phyloP scores from a whole-genome alignment of 352 stramenopile species.

The Thraustotheca clavata region DNA sequence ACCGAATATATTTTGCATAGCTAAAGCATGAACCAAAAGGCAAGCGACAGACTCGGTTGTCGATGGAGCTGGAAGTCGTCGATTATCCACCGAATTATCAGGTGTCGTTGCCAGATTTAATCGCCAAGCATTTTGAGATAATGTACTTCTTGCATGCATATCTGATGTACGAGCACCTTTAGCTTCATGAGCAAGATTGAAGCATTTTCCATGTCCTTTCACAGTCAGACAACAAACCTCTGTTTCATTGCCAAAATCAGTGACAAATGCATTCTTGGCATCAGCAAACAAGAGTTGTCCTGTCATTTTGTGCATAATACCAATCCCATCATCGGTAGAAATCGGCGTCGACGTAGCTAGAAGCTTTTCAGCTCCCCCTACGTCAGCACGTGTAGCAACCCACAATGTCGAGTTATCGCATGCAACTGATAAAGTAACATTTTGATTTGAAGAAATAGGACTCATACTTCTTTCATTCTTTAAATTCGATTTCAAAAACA shows the following conservation, averaged over 20 bases:
- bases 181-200: conserved; percentile 56
- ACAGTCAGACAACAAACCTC: conserved; percentile 44
- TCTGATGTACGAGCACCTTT: conserved; percentile 52
- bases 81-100: conserved; percentile 18
- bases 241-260: conserved; percentile 74
- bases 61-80: background rate
- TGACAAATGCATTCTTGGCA: conserved; percentile 50
- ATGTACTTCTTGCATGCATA: conserved; percentile 42
- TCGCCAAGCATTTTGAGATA: conserved; percentile 53
- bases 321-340: conserved; percentile 36
- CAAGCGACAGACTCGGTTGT: background rate
- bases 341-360: conserved; percentile 47
- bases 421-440: conserved; percentile 54
- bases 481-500: conserved; percentile 75
- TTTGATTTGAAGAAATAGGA: conserved; percentile 80
- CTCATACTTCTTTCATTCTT: conserved; percentile 81
- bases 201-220: conserved; percentile 47
- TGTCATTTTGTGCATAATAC: conserved; percentile 81
- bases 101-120: conserved; percentile 48
- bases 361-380: conserved; percentile 53
- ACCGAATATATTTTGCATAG: background rate
- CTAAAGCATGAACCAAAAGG: background rate
- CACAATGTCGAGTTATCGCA: conserved; percentile 65
- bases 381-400: conserved; percentile 52
- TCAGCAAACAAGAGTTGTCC: conserved; percentile 49